Evolutionary conservation across 768 basidiomycete genomes (phyloP), one percentile per base, ranked within the genome.

Genomic region (Chalciporus chontae): DNA sequence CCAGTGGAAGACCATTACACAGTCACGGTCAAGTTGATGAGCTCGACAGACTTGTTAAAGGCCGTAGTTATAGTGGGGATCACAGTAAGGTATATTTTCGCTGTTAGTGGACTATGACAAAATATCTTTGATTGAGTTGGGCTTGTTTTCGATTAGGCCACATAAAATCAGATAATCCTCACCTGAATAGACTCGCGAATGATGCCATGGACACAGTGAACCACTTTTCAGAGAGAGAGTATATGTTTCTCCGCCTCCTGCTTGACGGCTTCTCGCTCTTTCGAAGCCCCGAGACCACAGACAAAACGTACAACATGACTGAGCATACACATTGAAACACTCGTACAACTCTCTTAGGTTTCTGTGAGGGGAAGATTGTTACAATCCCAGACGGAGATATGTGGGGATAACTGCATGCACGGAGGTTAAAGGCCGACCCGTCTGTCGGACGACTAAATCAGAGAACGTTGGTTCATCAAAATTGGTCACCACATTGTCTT

Each of bases 71-170:
- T 68, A 0, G 77, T 73, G 1, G 90, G 90, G 36, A 94, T 84
- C 11, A 83, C 87, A 6, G 89, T 88, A 41, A 89, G 80, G 62
- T 90, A 91, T 49, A 90, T 85, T 49, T 83, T 89, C 3, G 86
- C 76, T 2, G 87, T 86, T 10, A 90, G 68, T 0, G 86, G 85
- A 58, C 84, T 85, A 39, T n/a, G n/a, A n/a, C n/a, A 41, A 19
- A 27, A 19, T 32, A 37, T 4, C 37, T 42, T 11, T 11, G 14
- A 8, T 27, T 46, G 31, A 51, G 37, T 17, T 31, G n/a, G 23
- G 47, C 40, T 13, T 15, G 17, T 23, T 37, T 21, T 21, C 21
- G 21, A 21, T 21, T 36, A n/a, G n/a, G n/a, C n/a, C n/a, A n/a
- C n/a, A n/a, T n/a, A 19, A 32, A 11, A 5, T 32, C 10, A 11